Base-by-base conservation (phyloP, 139 green algal species). In the Tetraselmis striata region DNA sequence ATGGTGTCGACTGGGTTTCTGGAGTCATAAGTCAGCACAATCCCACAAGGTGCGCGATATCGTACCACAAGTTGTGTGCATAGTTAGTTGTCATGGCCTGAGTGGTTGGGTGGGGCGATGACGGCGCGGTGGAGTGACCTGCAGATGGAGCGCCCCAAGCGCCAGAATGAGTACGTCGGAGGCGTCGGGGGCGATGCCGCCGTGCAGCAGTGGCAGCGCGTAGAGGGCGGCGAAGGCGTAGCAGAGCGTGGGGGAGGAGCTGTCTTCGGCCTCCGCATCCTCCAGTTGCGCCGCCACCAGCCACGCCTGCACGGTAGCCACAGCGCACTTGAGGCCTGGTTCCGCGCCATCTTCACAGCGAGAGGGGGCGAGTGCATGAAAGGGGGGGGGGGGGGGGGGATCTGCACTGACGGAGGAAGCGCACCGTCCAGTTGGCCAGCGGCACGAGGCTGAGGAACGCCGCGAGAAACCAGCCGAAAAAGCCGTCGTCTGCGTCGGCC, bases 141-240 rank as follows among this genome's bases (percentile, higher is more conserved):
- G 92, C 32, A 95, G 84, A 23, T 95, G 91, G 23, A 85, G 75
- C 0, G 84, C 82, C 26, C 90, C 88, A 2, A 90, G 28, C 24
- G 88, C n/a, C 25, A 94, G 75, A 59, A 89, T 82, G 0, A 86
- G 27, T 2, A 87, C 28, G 25, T 84, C 86, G 67, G 92, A 92
- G 45, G 30, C 81, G 78, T 95, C 90, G 5, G 92, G 81, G 28
- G 87, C 77, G 28, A 95, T 86, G n/a, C 91, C 92, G 76, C 87
- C 87, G n/a, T 81, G 78, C 11, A 95, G 76, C 80, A 92, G 84
- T 0, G 92, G 92, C 75, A 91, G 30, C 1, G 84, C 79, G 84
- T 96, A 96, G 80, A 95, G 79, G 18, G 85, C 88, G 2, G 88
- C 88, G 28, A 88, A 87, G 1, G 77, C 76, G 79, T 90, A 94